phyloP scores from a whole-genome alignment of 1,139 yeast genomes.

The Schwanniomyces etchellsii region DNA sequence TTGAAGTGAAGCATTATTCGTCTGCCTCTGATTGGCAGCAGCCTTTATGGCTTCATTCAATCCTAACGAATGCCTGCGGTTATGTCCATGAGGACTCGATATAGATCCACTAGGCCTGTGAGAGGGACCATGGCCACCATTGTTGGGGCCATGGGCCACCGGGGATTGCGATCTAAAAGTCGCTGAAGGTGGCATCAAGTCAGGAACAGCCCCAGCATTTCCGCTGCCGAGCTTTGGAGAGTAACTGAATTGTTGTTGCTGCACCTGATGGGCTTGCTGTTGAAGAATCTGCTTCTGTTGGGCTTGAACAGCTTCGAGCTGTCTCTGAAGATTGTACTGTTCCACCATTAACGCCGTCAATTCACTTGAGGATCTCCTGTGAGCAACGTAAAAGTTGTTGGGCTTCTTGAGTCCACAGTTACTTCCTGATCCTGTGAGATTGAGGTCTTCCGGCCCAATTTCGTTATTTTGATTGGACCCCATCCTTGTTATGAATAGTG shows the following conservation, averaged over 20 bases:
- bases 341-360: constrained; percentile 92
- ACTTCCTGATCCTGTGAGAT: constrained; percentile 1
- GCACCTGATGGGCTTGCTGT: constrained; percentile 47
- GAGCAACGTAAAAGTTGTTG: constrained; percentile 75
- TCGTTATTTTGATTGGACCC: background rate
- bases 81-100: constrained; percentile 52
- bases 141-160: constrained; percentile 11
- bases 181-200: constrained; percentile 25
- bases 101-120: constrained; percentile 38
- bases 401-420: constrained; percentile 21
- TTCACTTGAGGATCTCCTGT: constrained; percentile 90
- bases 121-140: constrained; percentile 6
- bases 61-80: constrained; percentile 88
- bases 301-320: constrained; percentile 83
- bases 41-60: constrained; percentile 94
- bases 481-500: too few relatives aligned
- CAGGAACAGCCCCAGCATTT: constrained; percentile 10
- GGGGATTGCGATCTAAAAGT: constrained; percentile 29
- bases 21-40: constrained; percentile 81
- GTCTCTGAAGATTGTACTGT: constrained; percentile 89
- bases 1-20: constrained; percentile 31
- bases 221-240: constrained; percentile 12
- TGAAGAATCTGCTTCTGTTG: constrained; percentile 84
- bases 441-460: background rate
- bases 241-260: constrained; percentile 6